Percentiles rank a stretch among this genome's conserved stretches.
phyloP scores from a whole-genome alignment of 2,329 filamentous ascomycete species.

The Thielaviopsis musarum region DNA sequence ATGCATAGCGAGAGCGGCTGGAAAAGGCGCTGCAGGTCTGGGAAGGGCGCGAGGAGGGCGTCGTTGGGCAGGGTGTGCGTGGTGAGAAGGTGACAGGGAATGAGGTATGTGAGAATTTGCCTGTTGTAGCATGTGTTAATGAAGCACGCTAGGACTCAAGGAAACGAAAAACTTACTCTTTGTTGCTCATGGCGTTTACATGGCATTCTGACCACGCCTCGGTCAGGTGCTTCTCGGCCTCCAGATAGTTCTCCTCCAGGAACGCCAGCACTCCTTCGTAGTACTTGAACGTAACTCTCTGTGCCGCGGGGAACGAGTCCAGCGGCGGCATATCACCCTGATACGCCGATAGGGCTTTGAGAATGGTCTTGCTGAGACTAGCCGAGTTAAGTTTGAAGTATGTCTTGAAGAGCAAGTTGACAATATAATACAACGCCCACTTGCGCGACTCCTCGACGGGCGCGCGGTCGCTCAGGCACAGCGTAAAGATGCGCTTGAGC shows the following conservation, averaged over 20 bases:
- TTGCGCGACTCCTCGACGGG: constrained; percentile 80
- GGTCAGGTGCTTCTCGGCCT: constrained; percentile 66
- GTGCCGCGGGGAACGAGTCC: constrained; percentile 67
- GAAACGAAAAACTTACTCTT: constrained; percentile 42
- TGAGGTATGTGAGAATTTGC: constrained; percentile 80
- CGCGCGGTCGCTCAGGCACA: constrained; percentile 77
- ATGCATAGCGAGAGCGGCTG: constrained; percentile 64
- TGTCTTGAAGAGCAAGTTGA: constrained; percentile 92
- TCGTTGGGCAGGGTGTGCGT: constrained; percentile 67
- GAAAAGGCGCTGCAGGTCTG: constrained; percentile 62
- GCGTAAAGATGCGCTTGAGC: constrained; percentile 79
- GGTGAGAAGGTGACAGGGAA: constrained; percentile 82
- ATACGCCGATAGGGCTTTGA: constrained; percentile 67
- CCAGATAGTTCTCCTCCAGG: constrained; percentile 78
- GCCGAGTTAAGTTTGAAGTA: constrained; percentile 93
- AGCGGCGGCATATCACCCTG: constrained; percentile 65
- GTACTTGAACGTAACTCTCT: constrained; percentile 91
- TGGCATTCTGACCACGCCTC: constrained; percentile 74
- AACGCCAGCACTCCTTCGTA: constrained; percentile 90
- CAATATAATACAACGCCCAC: constrained; percentile 93
- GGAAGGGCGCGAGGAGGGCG: constrained; percentile 55
- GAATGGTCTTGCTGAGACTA: constrained; percentile 74
- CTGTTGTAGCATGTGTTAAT: not conserved
- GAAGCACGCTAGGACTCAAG: too few species aligned
- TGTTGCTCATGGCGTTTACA: constrained; percentile 53